Percentiles rank a stretch among this genome's conserved stretches.
Evolutionary conservation across 2,329 filamentous ascomycete species (phyloP).

Genomic region (Xylaria sp.): DNA sequence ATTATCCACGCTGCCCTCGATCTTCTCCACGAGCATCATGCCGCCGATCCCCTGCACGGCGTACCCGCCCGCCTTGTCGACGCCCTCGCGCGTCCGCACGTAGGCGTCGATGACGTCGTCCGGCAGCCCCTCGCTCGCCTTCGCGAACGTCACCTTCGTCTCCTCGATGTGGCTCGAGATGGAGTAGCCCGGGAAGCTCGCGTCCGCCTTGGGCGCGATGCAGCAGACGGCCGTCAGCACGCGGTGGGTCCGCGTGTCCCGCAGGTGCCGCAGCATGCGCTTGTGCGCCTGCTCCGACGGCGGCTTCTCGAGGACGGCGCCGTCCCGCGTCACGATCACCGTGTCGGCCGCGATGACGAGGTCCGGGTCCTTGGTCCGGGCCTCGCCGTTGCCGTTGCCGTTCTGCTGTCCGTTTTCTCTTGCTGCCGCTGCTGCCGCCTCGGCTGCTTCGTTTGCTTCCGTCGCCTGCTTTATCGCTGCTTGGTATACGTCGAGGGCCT

Average conservation of each 20-base stretch:
- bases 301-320: conserved; percentile 91
- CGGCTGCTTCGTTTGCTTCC: conserved; percentile 49
- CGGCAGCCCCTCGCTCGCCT: conserved; percentile 64
- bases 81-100: conserved; percentile 87
- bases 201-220: conserved; percentile 84
- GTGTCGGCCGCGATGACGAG: conserved; percentile 93
- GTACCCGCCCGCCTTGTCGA: conserved; percentile 96
- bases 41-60: conserved; percentile 90
- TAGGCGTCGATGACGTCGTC: conserved; percentile 87
- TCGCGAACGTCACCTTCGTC: conserved; percentile 88
- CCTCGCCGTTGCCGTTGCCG: conserved; percentile 36
- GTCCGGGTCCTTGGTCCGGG: conserved; percentile 70
- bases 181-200: conserved; percentile 85
- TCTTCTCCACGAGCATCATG: conserved; percentile 85
- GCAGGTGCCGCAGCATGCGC: conserved; percentile 81
- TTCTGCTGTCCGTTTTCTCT: conserved; percentile 45
- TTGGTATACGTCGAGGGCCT: conserved; percentile 79
- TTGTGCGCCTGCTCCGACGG: conserved; percentile 83
- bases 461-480: conserved; percentile 50
- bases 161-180: conserved; percentile 86
- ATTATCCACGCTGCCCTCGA: conserved; percentile 93
- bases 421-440: conserved; percentile 47
- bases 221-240: conserved; percentile 87
- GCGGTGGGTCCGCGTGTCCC: conserved; percentile 81
- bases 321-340: conserved; percentile 80